Evolutionary conservation across 805 yeast genomes (phyloP), one percentile per base, ranked within the genome.

Genomic region (Ogataea methanolica): DNA sequence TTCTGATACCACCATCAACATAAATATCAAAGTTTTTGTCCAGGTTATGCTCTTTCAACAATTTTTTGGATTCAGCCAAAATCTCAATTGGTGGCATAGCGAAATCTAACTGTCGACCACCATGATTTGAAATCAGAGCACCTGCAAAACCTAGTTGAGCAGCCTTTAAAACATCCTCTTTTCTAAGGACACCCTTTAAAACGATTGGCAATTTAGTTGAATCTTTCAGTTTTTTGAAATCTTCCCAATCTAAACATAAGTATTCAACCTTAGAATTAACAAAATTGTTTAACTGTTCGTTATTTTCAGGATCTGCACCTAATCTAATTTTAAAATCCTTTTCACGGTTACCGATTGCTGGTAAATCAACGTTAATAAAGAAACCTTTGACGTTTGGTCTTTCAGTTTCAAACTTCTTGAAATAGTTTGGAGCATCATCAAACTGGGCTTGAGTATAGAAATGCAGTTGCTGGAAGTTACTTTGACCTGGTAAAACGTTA

Each of bases 361-460:
- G 92, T 0, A 96, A 88, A 70, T 88, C 96, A 8, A 87, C 94
- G 4, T 96, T 89, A 53, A 88, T 81, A 62, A 87, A 88, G 23
- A 89, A 66, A 1, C 86, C 95, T 57, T 80, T 82, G 52, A 85
- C 72, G 1, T 88, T 90, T 41, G 72, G 65, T 26, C 55, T 47
- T 39, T 83, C 69, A 15, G 44, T 29, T 39, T 60, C 61, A 14
- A 60, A 34, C n/a, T 54, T 51, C 26, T 53, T 51, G 33, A 62
- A 47, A 21, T 50, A 56, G 17, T 48, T 52, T 2, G 49, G 50
- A 17, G 58, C 65, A 58, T 84, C 86, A n/a, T 73, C 72, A 43
- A 91, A 73, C 62, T 88, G 90, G 6, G 81, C 68, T 55, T 85
- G 80, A 22, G 67, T 59, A 49, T 73, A 70, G 39, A 90, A 92